A percentile compares a stretch with the other conserved stretches of the same genome.
phyloP scores from a whole-genome alignment of 192 early-diverging fungal genomes.

The Gamsiella multidivaricata region DNA sequence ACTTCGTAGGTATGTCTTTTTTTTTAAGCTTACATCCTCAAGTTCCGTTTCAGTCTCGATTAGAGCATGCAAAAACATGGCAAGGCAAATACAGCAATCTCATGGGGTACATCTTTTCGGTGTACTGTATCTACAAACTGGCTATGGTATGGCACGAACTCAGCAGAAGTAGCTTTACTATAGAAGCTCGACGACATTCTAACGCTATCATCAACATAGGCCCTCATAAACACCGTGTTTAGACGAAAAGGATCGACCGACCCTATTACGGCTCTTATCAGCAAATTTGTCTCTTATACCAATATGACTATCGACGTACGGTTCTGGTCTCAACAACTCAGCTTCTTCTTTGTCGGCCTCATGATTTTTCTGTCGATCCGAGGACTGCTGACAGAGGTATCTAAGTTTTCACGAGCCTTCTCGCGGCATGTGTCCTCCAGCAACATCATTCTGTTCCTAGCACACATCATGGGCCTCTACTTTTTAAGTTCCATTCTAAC shows the following conservation, averaged over 20 bases:
- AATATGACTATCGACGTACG: slow-evolving; percentile 77
- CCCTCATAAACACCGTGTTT: slow-evolving; percentile 82
- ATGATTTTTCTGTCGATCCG: slow-evolving; percentile 92
- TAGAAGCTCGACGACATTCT: too few species aligned
- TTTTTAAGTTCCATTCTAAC: slow-evolving; percentile 91
- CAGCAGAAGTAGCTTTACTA: too few species aligned
- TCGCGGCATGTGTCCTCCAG: slow-evolving; percentile 78
- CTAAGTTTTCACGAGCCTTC: slow-evolving; percentile 75
- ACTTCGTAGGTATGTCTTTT: too few species aligned
- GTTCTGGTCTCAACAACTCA: slow-evolving; percentile 92
- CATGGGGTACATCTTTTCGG: slow-evolving; percentile 86
- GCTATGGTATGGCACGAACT: too few species aligned
- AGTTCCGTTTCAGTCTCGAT: slow-evolving; percentile 56
- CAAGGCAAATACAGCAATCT: slow-evolving; percentile 84
- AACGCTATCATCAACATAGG: slow-evolving; percentile 51
- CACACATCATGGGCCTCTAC: slow-evolving; percentile 94
- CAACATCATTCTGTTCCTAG: slow-evolving; percentile 81
- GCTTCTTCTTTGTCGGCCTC: slow-evolving; percentile 90
- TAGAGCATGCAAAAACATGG: slow-evolving; percentile 71
- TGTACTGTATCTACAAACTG: slow-evolving; percentile 93
- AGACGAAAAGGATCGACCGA: slow-evolving; percentile 79
- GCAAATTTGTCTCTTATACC: slow-evolving; percentile 73
- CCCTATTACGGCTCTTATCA: slow-evolving; percentile 84
- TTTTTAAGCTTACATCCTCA: background rate
- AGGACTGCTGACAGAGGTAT: slow-evolving; percentile 79